These are phyloP conservation scores for Naganishia sp. DNA, from an alignment of 1,284 basidiomycete genomes.

Conservation along the genomic window DNA sequence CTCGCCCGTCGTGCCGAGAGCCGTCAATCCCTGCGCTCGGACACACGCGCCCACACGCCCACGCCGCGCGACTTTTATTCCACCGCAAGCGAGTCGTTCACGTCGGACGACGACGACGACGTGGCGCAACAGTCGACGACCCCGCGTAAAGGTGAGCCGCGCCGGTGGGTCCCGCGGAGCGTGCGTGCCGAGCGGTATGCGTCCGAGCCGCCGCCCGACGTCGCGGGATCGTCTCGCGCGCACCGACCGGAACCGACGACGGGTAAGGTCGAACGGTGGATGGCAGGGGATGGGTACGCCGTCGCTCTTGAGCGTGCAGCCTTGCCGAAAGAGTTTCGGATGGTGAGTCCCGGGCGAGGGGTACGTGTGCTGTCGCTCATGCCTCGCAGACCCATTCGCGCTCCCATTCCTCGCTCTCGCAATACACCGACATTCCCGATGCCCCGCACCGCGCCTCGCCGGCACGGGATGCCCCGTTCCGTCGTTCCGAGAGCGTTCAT, in stretches of 20 bases:
- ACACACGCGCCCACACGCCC: constrained; percentile 12
- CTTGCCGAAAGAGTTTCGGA: constrained; percentile 22
- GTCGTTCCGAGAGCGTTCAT: constrained; percentile 10
- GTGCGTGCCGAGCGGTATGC: not conserved
- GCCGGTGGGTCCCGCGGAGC: constrained; percentile 11
- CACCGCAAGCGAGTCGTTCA: not conserved
- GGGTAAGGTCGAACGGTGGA: constrained; percentile 27
- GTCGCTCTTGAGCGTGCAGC: not conserved
- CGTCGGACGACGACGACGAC: constrained; percentile 11
- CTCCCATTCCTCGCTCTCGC: constrained; percentile 1
- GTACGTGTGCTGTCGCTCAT: not conserved
- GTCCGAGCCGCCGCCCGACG: constrained; percentile 18
- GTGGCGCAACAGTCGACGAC: constrained; percentile 3
- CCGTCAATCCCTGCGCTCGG: constrained; percentile 8
- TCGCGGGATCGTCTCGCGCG: not conserved
- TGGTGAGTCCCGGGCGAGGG: not conserved
- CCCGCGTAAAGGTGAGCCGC: constrained; percentile 10
- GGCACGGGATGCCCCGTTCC: not conserved
- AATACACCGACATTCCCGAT: not conserved
- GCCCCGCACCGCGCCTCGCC: not conserved
- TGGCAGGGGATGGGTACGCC: too few species aligned
- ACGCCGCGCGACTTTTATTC: constrained; percentile 14
- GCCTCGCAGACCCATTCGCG: not conserved
- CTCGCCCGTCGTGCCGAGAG: constrained; percentile 20
- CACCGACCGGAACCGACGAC: not conserved